Base-by-base conservation (phyloP, 108 stramenopile genomes). In the Cyclostephanos tholiformis region DNA sequence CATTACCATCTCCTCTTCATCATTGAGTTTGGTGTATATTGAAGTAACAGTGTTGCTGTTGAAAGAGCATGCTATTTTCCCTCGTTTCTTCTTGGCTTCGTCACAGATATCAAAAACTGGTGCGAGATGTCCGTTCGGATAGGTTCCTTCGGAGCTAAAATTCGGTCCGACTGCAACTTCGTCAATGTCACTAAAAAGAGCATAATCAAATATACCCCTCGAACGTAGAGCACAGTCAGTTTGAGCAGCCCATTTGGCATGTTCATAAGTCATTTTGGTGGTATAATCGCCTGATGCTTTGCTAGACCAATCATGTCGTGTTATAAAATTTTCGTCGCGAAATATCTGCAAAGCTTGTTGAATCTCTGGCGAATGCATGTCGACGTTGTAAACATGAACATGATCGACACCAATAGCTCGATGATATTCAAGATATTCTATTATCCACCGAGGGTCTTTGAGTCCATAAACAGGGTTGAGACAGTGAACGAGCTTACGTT, bases 211-310 rank as follows among this genome's bases (percentile, higher is more conserved):
- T 0, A 63, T 38, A 5, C 79, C 72, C 25, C 79, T 66, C 61
- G 65, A 66, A 23, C 79, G 66, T 11, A 80, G 53, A 1, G 68
- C 79, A 52, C 79, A 80, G 51, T 80, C 79, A 20, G 79, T 69
- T 56, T 80, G 79, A 51, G 79, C 67, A 43, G 79, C 79, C 79
- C 79, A 80, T 65, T 80, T 80, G 22, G 79, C 79, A 69, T 80
- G 79, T 55, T 80, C 79, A 57, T 80, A 80, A 8, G 79, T 74
- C 65, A 64, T 52, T 16, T 57, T 56, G 48, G 79, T 80, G 41
- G 79, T 80, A 62, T 80, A 80, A 32, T 46, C 46, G 13, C 72
- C 72, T 41, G 79, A 80, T 11, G 69, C 79, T 65, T 80, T 80
- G 16, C 19, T 50, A 11, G 79, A 80, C 79, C 79, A 80, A 63